Percentiles rank a stretch among this genome's conserved stretches.
Conservation (phyloP, 2,329 filamentous ascomycete genomes). For the Massarina eburnea region DNA sequence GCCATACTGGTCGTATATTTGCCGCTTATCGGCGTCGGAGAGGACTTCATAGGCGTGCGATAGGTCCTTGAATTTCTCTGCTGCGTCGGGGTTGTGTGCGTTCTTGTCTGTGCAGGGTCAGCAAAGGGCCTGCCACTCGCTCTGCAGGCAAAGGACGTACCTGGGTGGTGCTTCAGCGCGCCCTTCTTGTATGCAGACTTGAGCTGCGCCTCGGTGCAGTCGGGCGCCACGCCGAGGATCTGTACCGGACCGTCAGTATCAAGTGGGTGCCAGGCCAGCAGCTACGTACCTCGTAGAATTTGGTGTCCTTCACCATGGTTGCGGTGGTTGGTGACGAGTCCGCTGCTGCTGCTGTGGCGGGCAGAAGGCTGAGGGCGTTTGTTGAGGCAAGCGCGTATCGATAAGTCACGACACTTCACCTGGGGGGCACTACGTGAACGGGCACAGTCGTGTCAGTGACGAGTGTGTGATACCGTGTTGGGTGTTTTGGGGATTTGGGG, state of each 20-base stretch:
- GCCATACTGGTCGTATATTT: conserved; percentile 94
- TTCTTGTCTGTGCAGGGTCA: conserved; percentile 78
- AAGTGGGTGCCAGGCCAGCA: too few species aligned
- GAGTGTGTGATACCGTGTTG: too few species aligned
- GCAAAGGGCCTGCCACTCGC: not conserved
- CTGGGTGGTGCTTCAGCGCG: conserved; percentile 82
- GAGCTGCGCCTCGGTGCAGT: conserved; percentile 79
- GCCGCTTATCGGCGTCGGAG: conserved; percentile 87
- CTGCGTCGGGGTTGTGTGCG: conserved; percentile 85
- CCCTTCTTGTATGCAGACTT: conserved; percentile 88
- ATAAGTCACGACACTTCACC: too few species aligned
- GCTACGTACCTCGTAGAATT: conserved; percentile 85
- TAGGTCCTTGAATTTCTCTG: conserved; percentile 98
- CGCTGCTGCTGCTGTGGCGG: too few species aligned
- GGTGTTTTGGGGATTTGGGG: too few species aligned
- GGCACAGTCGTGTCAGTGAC: too few species aligned
- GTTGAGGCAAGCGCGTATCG: too few species aligned
- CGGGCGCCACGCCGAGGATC: conserved; percentile 72
- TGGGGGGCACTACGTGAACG: too few species aligned
- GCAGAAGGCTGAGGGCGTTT: too few species aligned
- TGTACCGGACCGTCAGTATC: too few species aligned
- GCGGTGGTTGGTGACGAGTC: too few species aligned
- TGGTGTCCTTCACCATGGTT: conserved; percentile 77
- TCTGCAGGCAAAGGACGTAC: conserved; percentile 52
- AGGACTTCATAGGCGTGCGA: conserved; percentile 95